Conservation (phyloP, 73 alveolate genomes). For the Paramecium caudatum region DNA sequence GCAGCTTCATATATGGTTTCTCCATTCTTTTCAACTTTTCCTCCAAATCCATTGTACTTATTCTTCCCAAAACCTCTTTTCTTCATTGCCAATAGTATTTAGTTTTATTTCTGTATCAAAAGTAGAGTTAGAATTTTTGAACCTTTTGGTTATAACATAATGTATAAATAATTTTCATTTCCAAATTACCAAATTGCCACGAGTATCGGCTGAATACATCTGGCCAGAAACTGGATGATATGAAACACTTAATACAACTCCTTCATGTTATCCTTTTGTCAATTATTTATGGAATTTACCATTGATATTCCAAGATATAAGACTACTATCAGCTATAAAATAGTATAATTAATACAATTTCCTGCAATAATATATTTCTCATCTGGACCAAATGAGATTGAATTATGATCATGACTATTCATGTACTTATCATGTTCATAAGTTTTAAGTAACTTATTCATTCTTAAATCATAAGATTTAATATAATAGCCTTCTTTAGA, state of each 20-base stretch:
- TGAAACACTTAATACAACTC: conserved; percentile 55
- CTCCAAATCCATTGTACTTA: conserved; percentile 74
- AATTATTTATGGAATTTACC: conserved; percentile 49
- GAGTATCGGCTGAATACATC: conserved; percentile 70
- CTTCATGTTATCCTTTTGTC: conserved; percentile 62
- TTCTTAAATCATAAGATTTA: conserved; percentile 67
- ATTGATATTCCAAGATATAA: conserved; percentile 3
- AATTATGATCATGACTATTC: conserved; percentile 59
- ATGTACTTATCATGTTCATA: conserved; percentile 64
- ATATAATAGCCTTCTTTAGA: conserved; percentile 61
- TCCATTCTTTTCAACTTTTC: conserved; percentile 58
- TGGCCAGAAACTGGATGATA: conserved; percentile 75
- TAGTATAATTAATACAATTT: neutral
- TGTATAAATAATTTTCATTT: conserved; percentile 64
- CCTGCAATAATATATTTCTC: conserved; percentile 72
- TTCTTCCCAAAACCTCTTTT: conserved; percentile 73
- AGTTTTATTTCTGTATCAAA: conserved; percentile 21
- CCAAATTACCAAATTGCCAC: conserved; percentile 74
- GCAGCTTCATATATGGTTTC: conserved; percentile 61
- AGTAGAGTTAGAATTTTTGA: conserved; percentile 58
- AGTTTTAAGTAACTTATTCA: conserved; percentile 57
- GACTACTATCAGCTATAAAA: conserved; percentile 29
- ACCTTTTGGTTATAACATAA: neutral
- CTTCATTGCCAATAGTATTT: conserved; percentile 65
- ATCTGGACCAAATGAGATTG: conserved; percentile 75